Conservation (phyloP, 1,284 basidiomycete species). For the Cryptococcus floricola region DNA sequence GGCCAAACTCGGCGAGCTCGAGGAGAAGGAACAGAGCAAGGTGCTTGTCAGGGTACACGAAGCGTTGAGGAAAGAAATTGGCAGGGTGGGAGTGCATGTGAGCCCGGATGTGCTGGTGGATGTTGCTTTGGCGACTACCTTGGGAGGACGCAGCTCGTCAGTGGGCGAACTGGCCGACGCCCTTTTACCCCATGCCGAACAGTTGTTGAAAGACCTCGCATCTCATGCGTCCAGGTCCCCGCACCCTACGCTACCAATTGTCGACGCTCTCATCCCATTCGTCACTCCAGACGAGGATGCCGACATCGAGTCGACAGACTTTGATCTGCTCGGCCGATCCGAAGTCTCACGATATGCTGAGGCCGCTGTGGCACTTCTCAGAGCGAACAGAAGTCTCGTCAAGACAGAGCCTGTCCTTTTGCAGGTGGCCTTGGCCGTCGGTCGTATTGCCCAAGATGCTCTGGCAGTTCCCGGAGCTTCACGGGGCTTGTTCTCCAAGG, state of each 20-base stretch:
- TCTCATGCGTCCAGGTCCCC: slow-evolving; percentile 50
- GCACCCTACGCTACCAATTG: slow-evolving; percentile 60
- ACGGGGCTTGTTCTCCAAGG: slow-evolving; percentile 55
- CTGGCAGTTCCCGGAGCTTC: slow-evolving; percentile 54
- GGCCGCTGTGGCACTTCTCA: slow-evolving; percentile 61
- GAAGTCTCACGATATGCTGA: slow-evolving; percentile 63
- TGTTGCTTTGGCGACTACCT: slow-evolving; percentile 32
- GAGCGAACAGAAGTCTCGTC: slow-evolving; percentile 61
- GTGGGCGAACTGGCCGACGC: slow-evolving; percentile 13
- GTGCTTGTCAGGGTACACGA: slow-evolving; percentile 20
- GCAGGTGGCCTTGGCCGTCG: slow-evolving; percentile 35
- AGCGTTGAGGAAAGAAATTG: slow-evolving; percentile 21
- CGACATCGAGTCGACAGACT: slow-evolving; percentile 16
- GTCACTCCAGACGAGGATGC: neutral
- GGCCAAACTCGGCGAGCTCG: slow-evolving; percentile 9
- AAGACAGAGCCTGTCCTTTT: slow-evolving; percentile 38
- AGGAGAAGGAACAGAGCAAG: slow-evolving; percentile 9
- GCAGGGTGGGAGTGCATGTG: slow-evolving; percentile 19
- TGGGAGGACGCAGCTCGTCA: slow-evolving; percentile 8
- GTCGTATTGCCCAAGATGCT: slow-evolving; percentile 49
- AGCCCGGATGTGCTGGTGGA: slow-evolving; percentile 35
- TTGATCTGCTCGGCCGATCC: slow-evolving; percentile 50
- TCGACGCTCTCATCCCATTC: slow-evolving; percentile 54
- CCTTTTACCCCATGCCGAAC: slow-evolving; percentile 23
- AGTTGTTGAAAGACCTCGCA: slow-evolving; percentile 15